Percentiles rank a stretch among this genome's conserved stretches.
Conservation (phyloP, 2,329 filamentous ascomycete genomes). For the Epichloe coenophiala region DNA sequence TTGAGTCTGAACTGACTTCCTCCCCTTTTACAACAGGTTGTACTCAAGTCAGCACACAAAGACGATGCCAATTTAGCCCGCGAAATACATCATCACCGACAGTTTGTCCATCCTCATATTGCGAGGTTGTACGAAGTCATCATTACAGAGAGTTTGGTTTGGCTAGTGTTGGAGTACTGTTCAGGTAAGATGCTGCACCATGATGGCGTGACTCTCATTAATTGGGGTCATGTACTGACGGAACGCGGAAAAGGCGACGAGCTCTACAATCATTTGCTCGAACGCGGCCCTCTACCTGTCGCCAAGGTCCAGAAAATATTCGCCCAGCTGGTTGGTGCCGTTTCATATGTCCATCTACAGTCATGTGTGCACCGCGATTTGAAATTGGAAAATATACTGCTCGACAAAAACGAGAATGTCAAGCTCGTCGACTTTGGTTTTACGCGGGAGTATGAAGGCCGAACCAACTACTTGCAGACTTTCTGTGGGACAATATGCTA, state of each 20-base stretch:
- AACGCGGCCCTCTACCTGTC: slow-evolving; percentile 70
- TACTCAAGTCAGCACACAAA: slow-evolving; percentile 95
- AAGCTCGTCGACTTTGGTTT: slow-evolving; percentile 98
- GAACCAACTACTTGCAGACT: slow-evolving; percentile 86
- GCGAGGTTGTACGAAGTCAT: slow-evolving; percentile 95
- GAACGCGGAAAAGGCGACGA: slow-evolving; percentile 61
- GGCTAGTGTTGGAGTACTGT: slow-evolving; percentile 95
- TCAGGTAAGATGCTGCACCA: slow-evolving; percentile 46
- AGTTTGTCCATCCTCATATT: slow-evolving; percentile 96
- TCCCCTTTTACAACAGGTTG: slow-evolving; percentile 48
- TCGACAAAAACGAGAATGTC: slow-evolving; percentile 95
- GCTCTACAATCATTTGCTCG: slow-evolving; percentile 87
- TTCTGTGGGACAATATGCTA: slow-evolving; percentile 98
- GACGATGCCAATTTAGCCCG: slow-evolving; percentile 89
- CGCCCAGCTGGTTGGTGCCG: slow-evolving; percentile 85
- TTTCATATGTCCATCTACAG: slow-evolving; percentile 87
- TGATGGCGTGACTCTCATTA: not conserved
- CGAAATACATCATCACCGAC: slow-evolving; percentile 96
- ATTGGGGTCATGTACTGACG: not conserved
- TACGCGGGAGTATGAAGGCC: slow-evolving; percentile 91
- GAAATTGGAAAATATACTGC: slow-evolving; percentile 79
- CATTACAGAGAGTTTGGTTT: slow-evolving; percentile 87
- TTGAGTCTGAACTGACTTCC: not conserved
- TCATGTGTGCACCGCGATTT: slow-evolving; percentile 93
- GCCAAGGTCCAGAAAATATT: slow-evolving; percentile 92